Evolutionary conservation across 352 stramenopile genomes (phyloP).

Genomic region (Pythium guiyangense): DNA sequence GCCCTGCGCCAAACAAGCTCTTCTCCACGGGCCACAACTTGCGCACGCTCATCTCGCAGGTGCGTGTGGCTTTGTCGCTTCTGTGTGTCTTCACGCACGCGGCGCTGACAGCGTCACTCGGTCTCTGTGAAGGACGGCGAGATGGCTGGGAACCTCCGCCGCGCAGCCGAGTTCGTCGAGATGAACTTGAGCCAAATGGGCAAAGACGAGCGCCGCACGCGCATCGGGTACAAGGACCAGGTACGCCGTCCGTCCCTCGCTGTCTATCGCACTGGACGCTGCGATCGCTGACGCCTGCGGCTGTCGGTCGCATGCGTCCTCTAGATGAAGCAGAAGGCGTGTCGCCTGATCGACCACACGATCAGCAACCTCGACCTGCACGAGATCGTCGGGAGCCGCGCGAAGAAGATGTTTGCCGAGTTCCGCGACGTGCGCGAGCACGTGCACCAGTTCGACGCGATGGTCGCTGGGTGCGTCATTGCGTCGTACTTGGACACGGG

Average conservation of each 20-base stretch:
- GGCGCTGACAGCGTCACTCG: not conserved
- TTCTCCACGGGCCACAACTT: slow-evolving; percentile 95
- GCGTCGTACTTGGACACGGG: slow-evolving; percentile 82
- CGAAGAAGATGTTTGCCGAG: slow-evolving; percentile 95
- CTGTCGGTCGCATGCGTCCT: no score
- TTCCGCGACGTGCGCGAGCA: slow-evolving; percentile 96
- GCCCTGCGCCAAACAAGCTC: slow-evolving; percentile 92
- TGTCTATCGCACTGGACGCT: slow-evolving; percentile 72
- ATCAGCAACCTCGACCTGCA: slow-evolving; percentile 94
- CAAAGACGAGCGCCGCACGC: slow-evolving; percentile 93
- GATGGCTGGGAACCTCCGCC: slow-evolving; percentile 79
- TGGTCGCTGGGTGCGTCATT: slow-evolving; percentile 87
- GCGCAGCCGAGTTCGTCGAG: slow-evolving; percentile 91
- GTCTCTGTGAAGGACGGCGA: slow-evolving; percentile 60
- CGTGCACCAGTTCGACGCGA: slow-evolving; percentile 93
- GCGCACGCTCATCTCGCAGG: slow-evolving; percentile 91
- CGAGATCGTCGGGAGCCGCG: slow-evolving; percentile 92
- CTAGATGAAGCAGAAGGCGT: slow-evolving; percentile 93
- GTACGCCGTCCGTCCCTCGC: slow-evolving; percentile 31
- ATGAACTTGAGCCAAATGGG: slow-evolving; percentile 97
- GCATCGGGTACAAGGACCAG: slow-evolving; percentile 97
- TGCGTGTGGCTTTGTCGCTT: no score
- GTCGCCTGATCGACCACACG: slow-evolving; percentile 86
- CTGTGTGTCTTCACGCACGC: no score
- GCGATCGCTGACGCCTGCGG: no score